Evolutionary conservation across 2,329 filamentous ascomycete genomes (phyloP), one percentile per base, ranked within the genome.

Genomic region (Plectosphaerella sp.): DNA sequence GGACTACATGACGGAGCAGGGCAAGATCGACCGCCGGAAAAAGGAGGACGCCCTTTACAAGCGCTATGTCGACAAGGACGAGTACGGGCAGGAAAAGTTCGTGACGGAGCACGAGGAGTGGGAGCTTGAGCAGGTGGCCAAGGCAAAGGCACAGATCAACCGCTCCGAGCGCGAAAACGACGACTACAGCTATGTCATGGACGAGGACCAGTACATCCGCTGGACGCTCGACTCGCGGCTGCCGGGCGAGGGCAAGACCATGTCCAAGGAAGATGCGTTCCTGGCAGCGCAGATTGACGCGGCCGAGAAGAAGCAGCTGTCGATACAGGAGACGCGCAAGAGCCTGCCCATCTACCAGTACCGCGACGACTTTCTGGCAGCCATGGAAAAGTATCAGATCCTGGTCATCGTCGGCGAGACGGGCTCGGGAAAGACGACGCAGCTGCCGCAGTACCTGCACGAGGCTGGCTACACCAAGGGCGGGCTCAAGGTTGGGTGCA

Each of bases 101-200:
- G 83, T 96, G 53, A 96, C 91, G 0, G 94, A 99, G 67, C 89
- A 96, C 57, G 92, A 99, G 56, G 89, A 96, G 64, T 99, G 93
- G 93, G 94, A 99, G 67, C 76, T 84, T 53, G 93, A 97, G 65
- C 93, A 97, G 71, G 82, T 88, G 1, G 80, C 86, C 52, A 95
- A 95, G 67, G 92, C 91, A 6, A 94, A 93, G 66, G 86, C 90
- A 1, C 91, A 96, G 66, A 91, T 96, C 54, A 79, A 83, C 58
- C 83, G 84, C 50, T 74, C 84, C 0, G 90, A 95, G 64, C 80
- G 86, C 36, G 84, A 88, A 14, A 86, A 92, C 49, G 86, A 91
- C 12, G 87, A 95, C 53, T 99, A 97, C 65, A 89, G 94, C 61
- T 96, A 92, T 64, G 89, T 99, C 14, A 86, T 99, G 65, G 94